Percentiles rank a stretch among this genome's conserved stretches.
phyloP scores from a whole-genome alignment of 352 stramenopile species.

The Phytophthora melonis region DNA sequence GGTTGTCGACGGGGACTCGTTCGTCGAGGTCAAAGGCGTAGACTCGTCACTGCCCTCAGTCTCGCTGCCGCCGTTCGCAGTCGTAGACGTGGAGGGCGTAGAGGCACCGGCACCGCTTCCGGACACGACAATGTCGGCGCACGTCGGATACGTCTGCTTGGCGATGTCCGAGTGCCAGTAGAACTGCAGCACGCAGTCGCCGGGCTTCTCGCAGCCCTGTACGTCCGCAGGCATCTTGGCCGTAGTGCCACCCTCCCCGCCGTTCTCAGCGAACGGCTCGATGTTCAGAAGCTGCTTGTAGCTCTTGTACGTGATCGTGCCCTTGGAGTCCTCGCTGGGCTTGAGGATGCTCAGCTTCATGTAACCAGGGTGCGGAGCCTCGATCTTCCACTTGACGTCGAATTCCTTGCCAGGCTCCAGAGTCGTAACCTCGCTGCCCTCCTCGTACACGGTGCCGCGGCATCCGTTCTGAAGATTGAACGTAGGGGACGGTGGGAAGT shows the following conservation, averaged over 20 bases:
- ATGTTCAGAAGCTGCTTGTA: slow-evolving; percentile 43
- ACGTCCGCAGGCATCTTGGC: slow-evolving; percentile 53
- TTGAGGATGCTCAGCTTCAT: slow-evolving; percentile 67
- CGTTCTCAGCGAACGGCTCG: slow-evolving; percentile 52
- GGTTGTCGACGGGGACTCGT: too few relatives aligned
- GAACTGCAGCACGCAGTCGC: slow-evolving; percentile 51
- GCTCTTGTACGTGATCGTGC: slow-evolving; percentile 60
- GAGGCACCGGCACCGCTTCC: slow-evolving; percentile 27
- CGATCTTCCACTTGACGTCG: slow-evolving; percentile 53
- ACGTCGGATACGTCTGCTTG: slow-evolving; percentile 51
- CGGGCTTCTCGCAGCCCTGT: slow-evolving; percentile 42
- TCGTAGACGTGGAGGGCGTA: too few relatives aligned
- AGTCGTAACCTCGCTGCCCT: slow-evolving; percentile 42
- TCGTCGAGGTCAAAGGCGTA: too few relatives aligned
- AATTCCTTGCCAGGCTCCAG: slow-evolving; percentile 33
- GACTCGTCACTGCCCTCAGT: too few relatives aligned
- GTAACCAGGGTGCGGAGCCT: slow-evolving; percentile 62
- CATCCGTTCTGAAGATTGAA: slow-evolving; percentile 55
- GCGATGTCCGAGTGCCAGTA: slow-evolving; percentile 52
- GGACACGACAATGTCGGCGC: slow-evolving; percentile 45
- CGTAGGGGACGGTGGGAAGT: slow-evolving; percentile 34
- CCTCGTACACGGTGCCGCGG: slow-evolving; percentile 47
- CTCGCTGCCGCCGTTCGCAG: too few relatives aligned
- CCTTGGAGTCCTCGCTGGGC: slow-evolving; percentile 42
- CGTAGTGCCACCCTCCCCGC: slow-evolving; percentile 34